Evolutionary conservation across 108 stramenopile species (phyloP).

Genomic region (Nitzschia inconspicua): DNA sequence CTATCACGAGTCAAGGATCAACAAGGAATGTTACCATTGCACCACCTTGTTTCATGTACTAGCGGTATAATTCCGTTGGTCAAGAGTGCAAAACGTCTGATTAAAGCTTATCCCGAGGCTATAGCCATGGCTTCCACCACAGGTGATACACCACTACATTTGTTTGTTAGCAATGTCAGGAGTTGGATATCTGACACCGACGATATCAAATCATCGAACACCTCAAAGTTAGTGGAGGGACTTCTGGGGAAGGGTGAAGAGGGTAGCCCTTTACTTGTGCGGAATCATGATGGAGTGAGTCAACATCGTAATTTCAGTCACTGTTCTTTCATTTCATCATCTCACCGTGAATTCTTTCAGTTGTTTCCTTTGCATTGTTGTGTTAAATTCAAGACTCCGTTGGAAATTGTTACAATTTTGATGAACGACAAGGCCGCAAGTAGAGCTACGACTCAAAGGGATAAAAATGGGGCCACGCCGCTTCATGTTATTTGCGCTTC

Average conservation of each 20-base stretch:
- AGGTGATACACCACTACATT: conserved; percentile 70
- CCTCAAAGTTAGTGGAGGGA: conserved; percentile 16
- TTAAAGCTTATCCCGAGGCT: conserved; percentile 33
- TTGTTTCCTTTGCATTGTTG: conserved; percentile 62
- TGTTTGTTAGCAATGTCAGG: conserved; percentile 22
- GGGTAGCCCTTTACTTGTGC: conserved; percentile 8
- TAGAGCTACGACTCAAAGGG: conserved; percentile 34
- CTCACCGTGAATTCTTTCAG: too few species aligned
- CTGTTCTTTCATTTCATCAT: background rate
- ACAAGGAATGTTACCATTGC: conserved; percentile 53
- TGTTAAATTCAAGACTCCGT: conserved; percentile 46
- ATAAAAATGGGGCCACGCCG: conserved; percentile 39
- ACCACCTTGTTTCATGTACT: conserved; percentile 43
- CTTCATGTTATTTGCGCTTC: conserved; percentile 26
- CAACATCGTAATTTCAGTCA: background rate
- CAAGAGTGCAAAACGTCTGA: conserved; percentile 33
- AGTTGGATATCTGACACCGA: conserved; percentile 4
- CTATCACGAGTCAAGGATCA: conserved; percentile 30
- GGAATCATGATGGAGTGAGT: conserved; percentile 10
- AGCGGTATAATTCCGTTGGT: background rate
- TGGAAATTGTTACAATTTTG: conserved; percentile 35
- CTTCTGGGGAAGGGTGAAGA: conserved; percentile 17
- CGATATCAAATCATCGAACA: background rate
- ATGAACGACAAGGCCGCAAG: conserved; percentile 36
- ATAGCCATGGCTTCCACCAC: conserved; percentile 23